Evolutionary conservation across 1,284 basidiomycete species (phyloP).

Genomic region (Boletus semigastroideus): DNA sequence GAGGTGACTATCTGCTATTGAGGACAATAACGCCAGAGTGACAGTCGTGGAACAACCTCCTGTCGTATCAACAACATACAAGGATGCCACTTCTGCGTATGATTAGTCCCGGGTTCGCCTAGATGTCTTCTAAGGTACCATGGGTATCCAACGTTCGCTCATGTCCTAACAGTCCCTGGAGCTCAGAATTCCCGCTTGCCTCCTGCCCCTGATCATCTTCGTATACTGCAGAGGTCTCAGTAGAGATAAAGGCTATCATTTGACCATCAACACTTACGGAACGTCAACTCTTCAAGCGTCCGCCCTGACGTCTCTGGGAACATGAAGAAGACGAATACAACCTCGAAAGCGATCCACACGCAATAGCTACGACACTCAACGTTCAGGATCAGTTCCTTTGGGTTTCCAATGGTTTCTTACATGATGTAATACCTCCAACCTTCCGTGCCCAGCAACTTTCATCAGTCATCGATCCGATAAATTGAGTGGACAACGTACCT

Average conservation of each 20-base stretch:
- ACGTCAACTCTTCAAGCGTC: constrained; percentile 57
- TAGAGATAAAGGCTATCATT: not conserved
- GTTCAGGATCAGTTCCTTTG: not conserved
- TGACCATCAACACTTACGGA: constrained; percentile 41
- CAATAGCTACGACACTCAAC: constrained; percentile 33
- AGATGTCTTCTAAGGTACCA: not conserved
- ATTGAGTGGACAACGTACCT: not conserved
- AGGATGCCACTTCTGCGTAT: too few relatives aligned
- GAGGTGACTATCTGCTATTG: too few relatives aligned
- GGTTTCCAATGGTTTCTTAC: not conserved
- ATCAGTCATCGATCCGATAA: not conserved
- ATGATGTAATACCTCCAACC: constrained; percentile 10
- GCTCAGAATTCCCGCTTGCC: not conserved
- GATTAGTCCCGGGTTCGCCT: too few relatives aligned
- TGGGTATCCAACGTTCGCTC: not conserved
- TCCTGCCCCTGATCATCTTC: constrained; percentile 4
- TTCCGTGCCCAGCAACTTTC: not conserved
- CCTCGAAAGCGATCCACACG: constrained; percentile 44
- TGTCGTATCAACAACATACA: too few relatives aligned
- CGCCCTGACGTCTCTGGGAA: constrained; percentile 55
- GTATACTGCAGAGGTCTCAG: constrained; percentile 6
- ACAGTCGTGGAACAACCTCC: too few relatives aligned
- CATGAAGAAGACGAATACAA: constrained; percentile 47
- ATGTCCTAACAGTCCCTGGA: not conserved
- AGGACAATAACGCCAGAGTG: too few relatives aligned